Percentiles rank a stretch among this genome's conserved stretches.
Conservation (phyloP, 768 basidiomycete genomes). For the Krasilnikovozyma curviuscula region DNA sequence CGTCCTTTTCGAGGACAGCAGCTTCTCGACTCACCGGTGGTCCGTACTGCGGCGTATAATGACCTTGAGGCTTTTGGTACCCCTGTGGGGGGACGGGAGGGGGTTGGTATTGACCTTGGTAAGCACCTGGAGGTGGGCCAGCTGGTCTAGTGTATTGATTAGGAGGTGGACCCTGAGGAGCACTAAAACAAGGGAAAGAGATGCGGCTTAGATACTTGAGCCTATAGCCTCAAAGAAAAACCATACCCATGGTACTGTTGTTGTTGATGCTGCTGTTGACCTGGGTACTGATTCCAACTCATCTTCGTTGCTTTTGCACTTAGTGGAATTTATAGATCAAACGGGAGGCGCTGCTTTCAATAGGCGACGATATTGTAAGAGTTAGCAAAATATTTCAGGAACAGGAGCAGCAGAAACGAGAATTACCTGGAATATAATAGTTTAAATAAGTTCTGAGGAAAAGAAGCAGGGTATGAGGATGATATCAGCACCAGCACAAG, state of each 20-base stretch:
- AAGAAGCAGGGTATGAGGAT: no score
- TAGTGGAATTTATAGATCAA: no score
- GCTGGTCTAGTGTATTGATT: background rate
- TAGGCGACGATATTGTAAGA: no score
- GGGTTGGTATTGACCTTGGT: background rate
- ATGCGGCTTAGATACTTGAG: background rate
- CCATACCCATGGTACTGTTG: background rate
- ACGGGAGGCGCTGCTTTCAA: no score
- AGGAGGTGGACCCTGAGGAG: slow-evolving; percentile 1
- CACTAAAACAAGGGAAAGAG: background rate
- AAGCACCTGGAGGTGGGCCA: background rate
- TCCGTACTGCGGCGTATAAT: background rate
- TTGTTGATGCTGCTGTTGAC: background rate
- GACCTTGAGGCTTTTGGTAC: background rate
- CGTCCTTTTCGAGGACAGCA: no score
- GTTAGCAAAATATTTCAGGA: no score
- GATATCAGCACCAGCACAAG: no score
- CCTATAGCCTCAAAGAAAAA: background rate
- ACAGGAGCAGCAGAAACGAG: no score
- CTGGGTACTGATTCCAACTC: no score
- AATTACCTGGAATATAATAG: no score
- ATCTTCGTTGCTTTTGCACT: no score
- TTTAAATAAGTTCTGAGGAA: no score
- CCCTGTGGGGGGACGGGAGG: background rate
- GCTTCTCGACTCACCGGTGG: background rate